Evolutionary conservation across 352 stramenopile genomes (phyloP).

Genomic region (Phytophthora uliginosa): DNA sequence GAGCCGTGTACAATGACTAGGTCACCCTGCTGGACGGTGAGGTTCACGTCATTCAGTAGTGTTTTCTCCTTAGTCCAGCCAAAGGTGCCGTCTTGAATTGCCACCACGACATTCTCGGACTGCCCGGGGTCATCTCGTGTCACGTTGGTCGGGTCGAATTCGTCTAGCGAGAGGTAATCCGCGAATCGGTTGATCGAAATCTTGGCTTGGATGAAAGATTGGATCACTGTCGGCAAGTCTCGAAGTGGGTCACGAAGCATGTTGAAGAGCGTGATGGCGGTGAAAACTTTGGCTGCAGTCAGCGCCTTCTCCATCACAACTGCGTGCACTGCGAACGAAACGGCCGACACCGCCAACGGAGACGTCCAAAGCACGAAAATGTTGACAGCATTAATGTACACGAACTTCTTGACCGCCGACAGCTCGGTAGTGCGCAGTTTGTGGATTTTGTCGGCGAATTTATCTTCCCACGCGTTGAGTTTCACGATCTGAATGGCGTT

Average conservation of each 20-base stretch:
- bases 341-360: slow-evolving; percentile 51
- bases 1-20: slow-evolving; percentile 60
- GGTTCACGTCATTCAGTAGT: slow-evolving; percentile 46
- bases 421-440: slow-evolving; percentile 85
- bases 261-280: slow-evolving; percentile 61
- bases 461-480: slow-evolving; percentile 92
- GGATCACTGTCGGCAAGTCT: slow-evolving; percentile 45
- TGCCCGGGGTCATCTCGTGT: slow-evolving; percentile 7
- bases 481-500: slow-evolving; percentile 97
- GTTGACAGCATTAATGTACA: slow-evolving; percentile 57
- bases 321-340: slow-evolving; percentile 60
- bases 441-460: slow-evolving; percentile 86
- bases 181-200: slow-evolving; percentile 48
- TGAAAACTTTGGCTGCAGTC: slow-evolving; percentile 66
- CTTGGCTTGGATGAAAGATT: slow-evolving; percentile 48
- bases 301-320: slow-evolving; percentile 46
- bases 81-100: slow-evolving; percentile 44
- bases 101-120: slow-evolving; percentile 21
- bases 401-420: slow-evolving; percentile 64
- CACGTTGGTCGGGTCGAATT: slow-evolving; percentile 36
- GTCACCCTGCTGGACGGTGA: slow-evolving; percentile 51
- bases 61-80: slow-evolving; percentile 35
- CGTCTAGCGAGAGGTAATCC: slow-evolving; percentile 39
- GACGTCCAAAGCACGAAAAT: slow-evolving; percentile 72
- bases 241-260: slow-evolving; percentile 46